These are phyloP conservation scores for Penicillium sumatraense DNA, from an alignment of 2,329 filamentous ascomycete species.

Conservation along the genomic window DNA sequence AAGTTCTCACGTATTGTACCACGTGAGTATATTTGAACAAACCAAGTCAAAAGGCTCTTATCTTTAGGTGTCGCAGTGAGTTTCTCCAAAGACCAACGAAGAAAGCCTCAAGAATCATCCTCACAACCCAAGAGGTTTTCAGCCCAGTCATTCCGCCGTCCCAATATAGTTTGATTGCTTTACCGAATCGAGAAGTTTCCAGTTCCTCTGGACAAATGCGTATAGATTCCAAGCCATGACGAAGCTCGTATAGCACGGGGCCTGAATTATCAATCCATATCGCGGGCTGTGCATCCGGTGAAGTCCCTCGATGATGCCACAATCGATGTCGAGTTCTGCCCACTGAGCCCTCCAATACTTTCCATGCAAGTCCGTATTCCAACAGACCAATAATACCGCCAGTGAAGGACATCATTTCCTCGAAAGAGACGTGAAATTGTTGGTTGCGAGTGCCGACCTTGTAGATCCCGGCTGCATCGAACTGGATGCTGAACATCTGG, in stretches of 20 bases:
- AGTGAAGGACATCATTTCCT: conserved; percentile 22
- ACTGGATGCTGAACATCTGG: conserved; percentile 25
- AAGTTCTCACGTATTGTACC: too few relatives aligned
- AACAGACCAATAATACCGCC: conserved; percentile 24
- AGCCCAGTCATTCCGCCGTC: conserved; percentile 16
- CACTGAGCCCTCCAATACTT: conserved; percentile 15
- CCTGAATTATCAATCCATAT: conserved; percentile 27
- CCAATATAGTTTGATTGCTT: conserved; percentile 21
- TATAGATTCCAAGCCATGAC: conserved; percentile 20
- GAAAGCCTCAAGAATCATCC: conserved; percentile 18
- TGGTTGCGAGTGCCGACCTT: conserved; percentile 23
- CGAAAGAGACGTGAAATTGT: conserved; percentile 25
- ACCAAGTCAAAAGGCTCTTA: not conserved
- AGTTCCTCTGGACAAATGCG: conserved; percentile 16
- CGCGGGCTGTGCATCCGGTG: conserved; percentile 11
- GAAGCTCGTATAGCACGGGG: conserved; percentile 20
- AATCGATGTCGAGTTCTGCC: conserved; percentile 17
- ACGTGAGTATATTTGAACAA: too few relatives aligned
- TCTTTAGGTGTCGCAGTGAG: conserved; percentile 6
- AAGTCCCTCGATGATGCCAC: conserved; percentile 10
- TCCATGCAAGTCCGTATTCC: conserved; percentile 23
- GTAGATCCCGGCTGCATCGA: conserved; percentile 25
- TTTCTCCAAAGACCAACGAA: conserved; percentile 21
- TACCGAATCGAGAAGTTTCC: conserved; percentile 20
- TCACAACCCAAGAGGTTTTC: conserved; percentile 3